These are phyloP conservation scores for Pholiota molesta DNA, from an alignment of 768 basidiomycete genomes.

Conservation along the genomic window DNA sequence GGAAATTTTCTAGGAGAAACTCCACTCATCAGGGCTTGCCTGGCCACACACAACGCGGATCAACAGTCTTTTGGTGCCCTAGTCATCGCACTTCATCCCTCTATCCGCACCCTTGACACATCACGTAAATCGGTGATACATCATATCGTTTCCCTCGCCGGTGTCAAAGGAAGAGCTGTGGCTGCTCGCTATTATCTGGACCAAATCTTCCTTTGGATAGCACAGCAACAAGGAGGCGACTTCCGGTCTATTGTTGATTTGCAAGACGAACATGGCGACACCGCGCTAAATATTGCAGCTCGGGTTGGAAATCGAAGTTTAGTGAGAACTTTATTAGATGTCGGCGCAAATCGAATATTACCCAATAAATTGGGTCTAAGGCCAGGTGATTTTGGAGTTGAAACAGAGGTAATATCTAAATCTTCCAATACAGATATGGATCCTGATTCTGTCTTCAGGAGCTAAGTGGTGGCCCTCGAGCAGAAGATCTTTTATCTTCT, in stretches of 20 bases:
- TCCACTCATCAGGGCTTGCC: constrained; percentile 87
- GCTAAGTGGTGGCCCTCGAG: constrained; percentile 65
- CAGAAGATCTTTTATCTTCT: constrained; percentile 80
- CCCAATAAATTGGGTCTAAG: constrained; percentile 93
- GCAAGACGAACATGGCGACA: constrained; percentile 95
- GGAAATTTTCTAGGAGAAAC: constrained; percentile 97
- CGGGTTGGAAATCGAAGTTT: constrained; percentile 88
- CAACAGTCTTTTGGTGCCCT: constrained; percentile 72
- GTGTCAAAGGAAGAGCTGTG: constrained; percentile 84
- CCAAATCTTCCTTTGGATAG: constrained; percentile 85
- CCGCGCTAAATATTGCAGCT: constrained; percentile 93
- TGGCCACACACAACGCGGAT: constrained; percentile 87
- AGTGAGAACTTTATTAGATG: constrained; percentile 85
- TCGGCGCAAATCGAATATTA: constrained; percentile 87
- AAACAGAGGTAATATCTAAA: constrained; percentile 69
- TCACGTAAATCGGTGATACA: constrained; percentile 87
- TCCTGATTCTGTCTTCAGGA: constrained; percentile 46
- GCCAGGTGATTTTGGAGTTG: constrained; percentile 94
- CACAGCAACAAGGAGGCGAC: constrained; percentile 72
- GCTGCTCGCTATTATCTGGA: constrained; percentile 92
- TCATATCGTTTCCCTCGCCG: constrained; percentile 89
- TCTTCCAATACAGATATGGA: constrained; percentile 4
- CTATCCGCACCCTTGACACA: constrained; percentile 88
- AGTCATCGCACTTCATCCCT: constrained; percentile 64
- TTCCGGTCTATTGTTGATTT: constrained; percentile 85